Conservation (phyloP, 805 yeast species). For the Saturnispora zaruensis region DNA sequence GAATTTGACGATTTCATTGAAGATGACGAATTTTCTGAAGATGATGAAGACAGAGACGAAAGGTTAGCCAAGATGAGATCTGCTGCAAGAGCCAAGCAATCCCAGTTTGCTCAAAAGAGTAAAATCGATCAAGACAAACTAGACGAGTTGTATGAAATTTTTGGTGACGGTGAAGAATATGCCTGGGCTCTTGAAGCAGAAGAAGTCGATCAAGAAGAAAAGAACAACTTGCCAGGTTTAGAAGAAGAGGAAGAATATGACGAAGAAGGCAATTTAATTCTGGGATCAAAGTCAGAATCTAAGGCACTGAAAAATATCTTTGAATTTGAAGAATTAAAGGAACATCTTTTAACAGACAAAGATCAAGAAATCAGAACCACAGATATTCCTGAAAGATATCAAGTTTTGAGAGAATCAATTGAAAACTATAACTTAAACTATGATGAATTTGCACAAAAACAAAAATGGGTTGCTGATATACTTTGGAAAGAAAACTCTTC, state of each 20-base stretch:
- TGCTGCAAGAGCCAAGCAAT: conserved; percentile 26
- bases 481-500: conserved; percentile 49
- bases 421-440: conserved; percentile 59
- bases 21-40: conserved; percentile 92
- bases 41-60: conserved; percentile 57
- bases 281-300: conserved; percentile 30
- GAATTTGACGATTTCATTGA: conserved; percentile 97
- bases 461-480: conserved; percentile 69
- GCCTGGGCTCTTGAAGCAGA: conserved; percentile 97
- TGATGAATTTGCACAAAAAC: conserved; percentile 63
- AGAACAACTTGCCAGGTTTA: conserved; percentile 36
- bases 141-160: conserved; percentile 88
- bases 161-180: conserved; percentile 95
- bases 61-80: conserved; percentile 30
- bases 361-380: conserved; percentile 81
- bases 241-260: conserved; percentile 31
- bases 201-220: conserved; percentile 49
- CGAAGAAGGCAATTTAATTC: conserved; percentile 26
- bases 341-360: conserved; percentile 82
- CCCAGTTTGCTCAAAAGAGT: conserved; percentile 25
- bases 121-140: conserved; percentile 82
- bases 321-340: conserved; percentile 88
- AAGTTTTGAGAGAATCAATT: conserved; percentile 61
- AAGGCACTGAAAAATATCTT: conserved; percentile 78
- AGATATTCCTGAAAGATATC: conserved; percentile 91